Percentiles rank a stretch among this genome's conserved stretches.
phyloP scores from a whole-genome alignment of 225 moss, liverwort and hornwort genomes.

The Sphagnum tenellum region DNA sequence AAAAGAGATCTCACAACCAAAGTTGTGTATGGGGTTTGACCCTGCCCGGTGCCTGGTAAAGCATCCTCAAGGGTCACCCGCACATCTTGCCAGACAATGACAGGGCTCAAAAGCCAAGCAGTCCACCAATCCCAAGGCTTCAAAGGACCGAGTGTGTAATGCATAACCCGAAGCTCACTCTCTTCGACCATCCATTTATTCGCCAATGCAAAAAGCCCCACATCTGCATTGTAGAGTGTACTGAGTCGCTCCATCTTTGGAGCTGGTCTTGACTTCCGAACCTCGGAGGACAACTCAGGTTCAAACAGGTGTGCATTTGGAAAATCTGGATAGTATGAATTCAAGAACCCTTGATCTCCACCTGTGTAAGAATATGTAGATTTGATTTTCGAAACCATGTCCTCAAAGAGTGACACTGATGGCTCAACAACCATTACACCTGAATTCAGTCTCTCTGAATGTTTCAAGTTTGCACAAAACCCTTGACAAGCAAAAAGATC shows the following conservation, averaged over 20 bases:
- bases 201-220: conserved; percentile 77
- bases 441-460: conserved; percentile 93
- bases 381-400: conserved; percentile 74
- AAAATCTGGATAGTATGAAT: conserved; percentile 82
- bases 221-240: conserved; percentile 91
- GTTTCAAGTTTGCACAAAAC: conserved; percentile 93
- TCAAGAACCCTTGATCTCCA: conserved; percentile 92
- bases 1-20: conserved; percentile 60
- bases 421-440: conserved; percentile 99
- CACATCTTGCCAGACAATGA: conserved; percentile 82
- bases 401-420: conserved; percentile 60
- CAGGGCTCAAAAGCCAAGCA: conserved; percentile 85
- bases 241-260: conserved; percentile 74
- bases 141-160: conserved; percentile 88
- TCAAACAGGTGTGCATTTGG: conserved; percentile 75
- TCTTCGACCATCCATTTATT: conserved; percentile 99
- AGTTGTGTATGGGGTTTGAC: conserved; percentile 54
- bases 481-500: conserved; percentile 83
- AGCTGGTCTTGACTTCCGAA: conserved; percentile 43
- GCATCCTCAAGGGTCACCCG: conserved; percentile 68
- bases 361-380: conserved; percentile 82
- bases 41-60: conserved; percentile 67
- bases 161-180: conserved; percentile 73
- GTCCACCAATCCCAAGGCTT: conserved; percentile 99
- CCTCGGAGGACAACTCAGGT: conserved; percentile 44